phyloP scores from a whole-genome alignment of 768 basidiomycete species.

The Suillus subluteus region DNA sequence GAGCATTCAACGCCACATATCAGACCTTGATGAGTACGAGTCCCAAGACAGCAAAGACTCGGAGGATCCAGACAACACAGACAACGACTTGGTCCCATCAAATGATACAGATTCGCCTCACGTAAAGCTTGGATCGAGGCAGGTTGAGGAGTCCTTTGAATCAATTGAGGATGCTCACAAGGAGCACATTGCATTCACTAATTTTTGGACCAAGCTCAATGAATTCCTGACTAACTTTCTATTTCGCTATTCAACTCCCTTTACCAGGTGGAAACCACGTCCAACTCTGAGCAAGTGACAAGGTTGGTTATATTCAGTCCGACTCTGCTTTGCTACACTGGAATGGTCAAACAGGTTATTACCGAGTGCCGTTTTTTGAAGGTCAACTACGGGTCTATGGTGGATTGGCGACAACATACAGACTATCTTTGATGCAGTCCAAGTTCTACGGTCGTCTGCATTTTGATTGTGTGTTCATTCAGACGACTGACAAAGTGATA shows the following conservation, averaged over 20 bases:
- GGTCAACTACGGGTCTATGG: constrained; percentile 30
- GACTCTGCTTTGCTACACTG: not conserved
- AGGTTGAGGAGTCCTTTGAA: no score
- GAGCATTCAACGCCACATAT: not conserved
- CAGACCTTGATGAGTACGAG: not conserved
- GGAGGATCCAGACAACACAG: no score
- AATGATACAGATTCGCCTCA: not conserved
- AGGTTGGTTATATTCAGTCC: no score
- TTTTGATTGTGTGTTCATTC: constrained; percentile 34
- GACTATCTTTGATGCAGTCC: constrained; percentile 35
- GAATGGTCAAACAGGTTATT: no score
- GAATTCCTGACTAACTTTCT: not conserved
- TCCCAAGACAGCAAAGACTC: not conserved
- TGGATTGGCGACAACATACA: constrained; percentile 31
- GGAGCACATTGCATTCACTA: no score
- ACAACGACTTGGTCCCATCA: not conserved
- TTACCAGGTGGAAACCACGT: no score
- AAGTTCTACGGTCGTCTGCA: constrained; percentile 28
- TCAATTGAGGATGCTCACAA: no score
- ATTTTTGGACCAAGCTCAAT: no score
- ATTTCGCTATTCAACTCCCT: no score
- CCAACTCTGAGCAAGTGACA: not conserved
- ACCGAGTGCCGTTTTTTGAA: constrained; percentile 19
- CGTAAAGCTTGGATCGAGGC: not conserved
- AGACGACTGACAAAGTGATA: constrained; percentile 16